Conservation (phyloP, 768 basidiomycete species). For the Clathrus columnatus region DNA sequence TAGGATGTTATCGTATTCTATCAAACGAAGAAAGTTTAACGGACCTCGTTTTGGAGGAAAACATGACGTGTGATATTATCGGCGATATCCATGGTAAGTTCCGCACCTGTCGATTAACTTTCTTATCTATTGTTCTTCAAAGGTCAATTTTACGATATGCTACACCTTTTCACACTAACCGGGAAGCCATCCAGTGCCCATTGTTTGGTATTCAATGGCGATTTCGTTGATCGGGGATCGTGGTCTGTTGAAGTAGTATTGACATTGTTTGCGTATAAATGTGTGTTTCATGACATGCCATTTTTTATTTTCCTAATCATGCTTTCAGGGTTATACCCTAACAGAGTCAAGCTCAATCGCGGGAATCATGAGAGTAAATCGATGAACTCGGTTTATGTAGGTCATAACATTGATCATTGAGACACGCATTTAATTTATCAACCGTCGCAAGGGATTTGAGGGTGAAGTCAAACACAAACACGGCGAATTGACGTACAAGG, state of each 20-base stretch:
- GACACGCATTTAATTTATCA: background rate
- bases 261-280: constrained; percentile 92
- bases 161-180: constrained; percentile 80
- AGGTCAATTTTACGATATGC: constrained; percentile 94
- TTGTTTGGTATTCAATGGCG: constrained; percentile 83
- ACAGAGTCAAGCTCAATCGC: constrained; percentile 84
- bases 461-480: constrained; percentile 97
- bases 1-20: constrained; percentile 75
- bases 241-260: constrained; percentile 93
- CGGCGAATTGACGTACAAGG: constrained; percentile 92
- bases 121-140: constrained; percentile 1
- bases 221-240: constrained; percentile 95
- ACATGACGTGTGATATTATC: constrained; percentile 83
- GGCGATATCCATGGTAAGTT: constrained; percentile 85
- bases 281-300: constrained; percentile 35
- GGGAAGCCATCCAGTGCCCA: constrained; percentile 82
- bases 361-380: constrained; percentile 97
- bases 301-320: background rate
- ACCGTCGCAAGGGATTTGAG: constrained; percentile 73
- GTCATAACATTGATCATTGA: constrained; percentile 31
- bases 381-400: constrained; percentile 59
- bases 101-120: constrained; percentile 15
- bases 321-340: constrained; percentile 76
- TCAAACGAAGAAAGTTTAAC: constrained; percentile 75
- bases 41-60: constrained; percentile 63